These are phyloP conservation scores for Perkinsus olseni DNA, from an alignment of 169 alveolate genomes.

Conservation along the genomic window DNA sequence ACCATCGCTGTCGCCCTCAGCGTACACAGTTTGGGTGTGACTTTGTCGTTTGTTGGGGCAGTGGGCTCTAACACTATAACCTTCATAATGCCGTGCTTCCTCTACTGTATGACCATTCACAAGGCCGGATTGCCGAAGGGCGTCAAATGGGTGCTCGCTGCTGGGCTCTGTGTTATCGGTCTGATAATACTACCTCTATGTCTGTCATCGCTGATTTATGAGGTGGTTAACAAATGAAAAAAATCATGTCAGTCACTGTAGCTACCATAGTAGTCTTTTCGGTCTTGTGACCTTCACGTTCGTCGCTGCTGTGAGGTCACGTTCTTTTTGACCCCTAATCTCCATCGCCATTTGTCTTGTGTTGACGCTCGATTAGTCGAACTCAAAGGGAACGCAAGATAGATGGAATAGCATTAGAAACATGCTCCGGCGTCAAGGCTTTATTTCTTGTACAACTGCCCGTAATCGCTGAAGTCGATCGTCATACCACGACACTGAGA, in stretches of 20 bases:
- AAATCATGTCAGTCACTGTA: no score
- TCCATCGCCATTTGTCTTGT: no score
- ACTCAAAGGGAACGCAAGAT: not conserved
- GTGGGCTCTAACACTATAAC: not conserved
- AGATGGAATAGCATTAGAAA: not conserved
- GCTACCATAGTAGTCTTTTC: no score
- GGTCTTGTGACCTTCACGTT: no score
- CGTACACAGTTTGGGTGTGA: not conserved
- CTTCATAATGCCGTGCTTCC: not conserved
- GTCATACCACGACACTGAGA: not conserved
- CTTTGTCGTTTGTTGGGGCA: not conserved
- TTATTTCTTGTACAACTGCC: not conserved
- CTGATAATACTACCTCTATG: not conserved
- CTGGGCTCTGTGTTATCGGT: not conserved
- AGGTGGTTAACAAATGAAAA: not conserved
- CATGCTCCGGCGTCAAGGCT: not conserved
- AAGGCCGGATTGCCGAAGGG: not conserved
- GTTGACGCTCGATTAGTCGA: no score
- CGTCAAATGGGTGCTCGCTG: not conserved
- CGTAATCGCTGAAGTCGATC: not conserved
- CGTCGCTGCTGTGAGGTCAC: no score
- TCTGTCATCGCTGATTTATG: not conserved
- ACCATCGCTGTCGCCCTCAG: not conserved
- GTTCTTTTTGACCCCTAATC: no score
- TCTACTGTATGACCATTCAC: not conserved